Percentiles rank a stretch among this genome's conserved stretches.
phyloP scores from a whole-genome alignment of 345 rosid species.

The Gossypium arboreum region DNA sequence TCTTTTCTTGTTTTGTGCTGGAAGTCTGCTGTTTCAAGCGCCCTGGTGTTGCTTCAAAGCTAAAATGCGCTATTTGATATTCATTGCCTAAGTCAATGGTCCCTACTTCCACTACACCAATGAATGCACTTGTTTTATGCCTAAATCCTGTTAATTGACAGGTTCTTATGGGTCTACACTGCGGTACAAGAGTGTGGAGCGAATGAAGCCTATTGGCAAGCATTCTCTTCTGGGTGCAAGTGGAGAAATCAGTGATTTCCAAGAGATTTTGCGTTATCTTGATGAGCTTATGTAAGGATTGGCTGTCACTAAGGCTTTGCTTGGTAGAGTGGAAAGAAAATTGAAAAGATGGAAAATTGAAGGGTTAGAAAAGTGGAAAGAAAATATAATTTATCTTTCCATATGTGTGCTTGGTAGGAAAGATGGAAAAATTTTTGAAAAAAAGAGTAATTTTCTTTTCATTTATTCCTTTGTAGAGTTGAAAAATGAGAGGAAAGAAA shows the following conservation, averaged over 20 bases:
- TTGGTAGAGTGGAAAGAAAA: too few relatives aligned
- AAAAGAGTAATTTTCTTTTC: too few relatives aligned
- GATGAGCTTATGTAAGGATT: slow-evolving; percentile 83
- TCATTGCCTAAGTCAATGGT: not conserved
- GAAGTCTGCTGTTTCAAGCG: not conserved
- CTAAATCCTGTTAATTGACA: slow-evolving; percentile 22
- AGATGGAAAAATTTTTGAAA: too few relatives aligned
- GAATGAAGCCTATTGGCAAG: slow-evolving; percentile 81
- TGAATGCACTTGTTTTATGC: not conserved
- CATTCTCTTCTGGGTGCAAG: slow-evolving; percentile 97
- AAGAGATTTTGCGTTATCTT: slow-evolving; percentile 78
- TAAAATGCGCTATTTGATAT: not conserved
- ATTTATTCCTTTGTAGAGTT: too few relatives aligned
- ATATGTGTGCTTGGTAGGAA: too few relatives aligned
- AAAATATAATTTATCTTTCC: too few relatives aligned
- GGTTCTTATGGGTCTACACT: slow-evolving; percentile 97
- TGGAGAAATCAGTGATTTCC: slow-evolving; percentile 97
- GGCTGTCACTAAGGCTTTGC: not conserved
- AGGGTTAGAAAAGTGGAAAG: too few relatives aligned
- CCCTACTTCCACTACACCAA: not conserved
- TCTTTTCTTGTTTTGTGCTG: not conserved
- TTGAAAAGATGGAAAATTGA: too few relatives aligned
- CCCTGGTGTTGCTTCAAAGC: not conserved
- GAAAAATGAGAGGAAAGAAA: too few relatives aligned
- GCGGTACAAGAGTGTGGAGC: slow-evolving; percentile 86